Conservation (phyloP, 441 rosid species). For the Gossypium davidsonii region DNA sequence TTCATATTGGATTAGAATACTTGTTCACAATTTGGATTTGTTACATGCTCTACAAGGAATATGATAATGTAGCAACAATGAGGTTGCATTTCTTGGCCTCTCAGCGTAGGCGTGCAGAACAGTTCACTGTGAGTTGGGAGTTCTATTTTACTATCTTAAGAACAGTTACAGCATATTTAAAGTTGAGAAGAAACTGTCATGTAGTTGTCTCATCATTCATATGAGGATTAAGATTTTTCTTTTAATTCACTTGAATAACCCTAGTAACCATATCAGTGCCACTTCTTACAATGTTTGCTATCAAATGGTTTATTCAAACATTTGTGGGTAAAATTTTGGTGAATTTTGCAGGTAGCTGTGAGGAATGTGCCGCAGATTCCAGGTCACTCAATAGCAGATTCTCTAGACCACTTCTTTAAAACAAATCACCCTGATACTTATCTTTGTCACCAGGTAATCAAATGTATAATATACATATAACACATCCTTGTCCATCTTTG, state of each 20-base stretch:
- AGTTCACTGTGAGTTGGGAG: constrained; percentile 75
- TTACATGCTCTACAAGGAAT: constrained; percentile 88
- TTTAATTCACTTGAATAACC: not conserved
- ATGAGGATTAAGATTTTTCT: not conserved
- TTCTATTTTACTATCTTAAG: not conserved
- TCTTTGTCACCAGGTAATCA: constrained; percentile 78
- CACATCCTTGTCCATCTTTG: not conserved
- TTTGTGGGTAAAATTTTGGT: constrained; percentile 7
- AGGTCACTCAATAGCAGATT: constrained; percentile 51
- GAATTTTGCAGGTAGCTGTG: constrained; percentile 65
- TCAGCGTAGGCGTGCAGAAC: constrained; percentile 71
- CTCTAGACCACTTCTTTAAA: constrained; percentile 70
- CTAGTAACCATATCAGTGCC: not conserved
- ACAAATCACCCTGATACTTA: constrained; percentile 82
- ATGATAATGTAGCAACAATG: constrained; percentile 66
- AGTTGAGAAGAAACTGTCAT: not conserved
- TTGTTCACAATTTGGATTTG: constrained; percentile 81
- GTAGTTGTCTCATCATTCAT: not conserved
- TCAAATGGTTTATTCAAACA: not conserved
- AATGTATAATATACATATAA: not conserved
- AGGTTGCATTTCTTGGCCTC: constrained; percentile 81
- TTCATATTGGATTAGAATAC: constrained; percentile 81
- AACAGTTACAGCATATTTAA: not conserved
- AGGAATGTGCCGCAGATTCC: constrained; percentile 68
- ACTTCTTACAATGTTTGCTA: not conserved